Percentiles rank a stretch among this genome's conserved stretches.
phyloP scores from a whole-genome alignment of 176 grass and related monocot genomes.

The Zoysia pacifica region DNA sequence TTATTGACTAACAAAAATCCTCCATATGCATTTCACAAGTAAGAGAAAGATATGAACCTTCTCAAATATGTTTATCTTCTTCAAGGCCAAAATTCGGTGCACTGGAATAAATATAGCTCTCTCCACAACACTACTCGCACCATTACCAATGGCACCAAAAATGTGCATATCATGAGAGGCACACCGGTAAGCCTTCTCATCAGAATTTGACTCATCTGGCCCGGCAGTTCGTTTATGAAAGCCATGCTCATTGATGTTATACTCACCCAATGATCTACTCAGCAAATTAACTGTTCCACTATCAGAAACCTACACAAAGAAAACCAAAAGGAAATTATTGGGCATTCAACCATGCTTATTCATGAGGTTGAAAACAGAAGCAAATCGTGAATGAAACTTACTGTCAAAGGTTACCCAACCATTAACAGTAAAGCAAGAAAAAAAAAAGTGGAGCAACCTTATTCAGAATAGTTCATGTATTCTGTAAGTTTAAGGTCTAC shows the following conservation, averaged over 20 bases:
- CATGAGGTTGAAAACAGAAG: slow-evolving; percentile 14
- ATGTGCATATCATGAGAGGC: slow-evolving; percentile 93
- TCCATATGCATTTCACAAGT: background rate
- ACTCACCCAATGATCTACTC: slow-evolving; percentile 83
- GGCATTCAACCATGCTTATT: slow-evolving; percentile 2
- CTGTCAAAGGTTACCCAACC: background rate
- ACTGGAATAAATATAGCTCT: slow-evolving; percentile 79
- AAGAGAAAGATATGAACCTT: slow-evolving; percentile 58
- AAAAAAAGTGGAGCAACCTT: background rate
- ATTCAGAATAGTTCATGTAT: background rate
- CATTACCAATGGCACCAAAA: slow-evolving; percentile 86
- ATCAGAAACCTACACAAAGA: slow-evolving; percentile 72
- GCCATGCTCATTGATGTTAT: slow-evolving; percentile 95
- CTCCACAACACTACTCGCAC: slow-evolving; percentile 90
- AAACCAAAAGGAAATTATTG: slow-evolving; percentile 17
- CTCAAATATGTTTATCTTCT: slow-evolving; percentile 95
- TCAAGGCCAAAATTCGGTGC: slow-evolving; percentile 84
- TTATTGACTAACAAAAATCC: too few relatives aligned
- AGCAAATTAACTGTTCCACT: slow-evolving; percentile 81
- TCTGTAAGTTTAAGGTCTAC: background rate
- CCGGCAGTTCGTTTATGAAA: slow-evolving; percentile 57
- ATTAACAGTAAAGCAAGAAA: background rate
- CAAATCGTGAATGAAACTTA: background rate
- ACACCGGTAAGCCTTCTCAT: slow-evolving; percentile 79
- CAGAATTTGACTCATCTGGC: slow-evolving; percentile 52